These are phyloP conservation scores for Hypoxylon crocopeplum DNA, from an alignment of 495 filamentous ascomycete species.

Conservation along the genomic window DNA sequence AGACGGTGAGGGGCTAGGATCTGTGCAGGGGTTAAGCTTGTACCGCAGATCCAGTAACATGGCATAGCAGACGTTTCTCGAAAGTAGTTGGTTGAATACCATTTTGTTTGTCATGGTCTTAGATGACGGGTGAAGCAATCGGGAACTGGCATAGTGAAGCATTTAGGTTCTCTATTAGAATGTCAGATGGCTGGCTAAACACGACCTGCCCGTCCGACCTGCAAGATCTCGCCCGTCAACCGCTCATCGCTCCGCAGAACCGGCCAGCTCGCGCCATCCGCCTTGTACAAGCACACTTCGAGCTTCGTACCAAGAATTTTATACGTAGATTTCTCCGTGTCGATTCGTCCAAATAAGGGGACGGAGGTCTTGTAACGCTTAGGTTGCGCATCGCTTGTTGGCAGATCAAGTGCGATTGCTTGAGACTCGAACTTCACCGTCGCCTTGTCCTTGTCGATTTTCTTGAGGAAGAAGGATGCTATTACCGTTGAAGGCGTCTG, in stretches of 20 bases:
- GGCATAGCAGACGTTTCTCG: slow-evolving; percentile 1
- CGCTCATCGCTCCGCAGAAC: slow-evolving; percentile 86
- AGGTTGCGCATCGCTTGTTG: slow-evolving; percentile 73
- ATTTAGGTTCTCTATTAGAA: background rate
- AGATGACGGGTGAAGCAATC: background rate
- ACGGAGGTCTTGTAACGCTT: slow-evolving; percentile 82
- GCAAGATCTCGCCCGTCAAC: slow-evolving; percentile 78
- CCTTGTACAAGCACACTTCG: slow-evolving; percentile 84
- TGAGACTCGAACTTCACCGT: slow-evolving; percentile 68
- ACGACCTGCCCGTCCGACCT: slow-evolving; percentile 78
- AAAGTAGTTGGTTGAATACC: background rate
- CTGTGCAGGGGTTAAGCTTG: slow-evolving; percentile 7
- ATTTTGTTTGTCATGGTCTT: slow-evolving; percentile 1
- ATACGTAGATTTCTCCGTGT: slow-evolving; percentile 74
- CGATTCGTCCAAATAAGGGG: slow-evolving; percentile 77
- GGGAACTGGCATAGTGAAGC: background rate
- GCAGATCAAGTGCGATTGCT: slow-evolving; percentile 75
- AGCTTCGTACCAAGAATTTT: slow-evolving; percentile 95
- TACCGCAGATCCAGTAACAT: background rate
- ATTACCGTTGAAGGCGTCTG: slow-evolving; percentile 87
- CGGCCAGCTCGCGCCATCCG: slow-evolving; percentile 84
- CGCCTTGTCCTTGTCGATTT: slow-evolving; percentile 83
- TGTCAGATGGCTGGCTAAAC: slow-evolving; percentile 52
- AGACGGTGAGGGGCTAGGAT: slow-evolving; percentile 5
- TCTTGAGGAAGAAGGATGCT: slow-evolving; percentile 93